These are phyloP conservation scores for Candida ipomoeae DNA, from an alignment of 805 yeast genomes.

Conservation along the genomic window DNA sequence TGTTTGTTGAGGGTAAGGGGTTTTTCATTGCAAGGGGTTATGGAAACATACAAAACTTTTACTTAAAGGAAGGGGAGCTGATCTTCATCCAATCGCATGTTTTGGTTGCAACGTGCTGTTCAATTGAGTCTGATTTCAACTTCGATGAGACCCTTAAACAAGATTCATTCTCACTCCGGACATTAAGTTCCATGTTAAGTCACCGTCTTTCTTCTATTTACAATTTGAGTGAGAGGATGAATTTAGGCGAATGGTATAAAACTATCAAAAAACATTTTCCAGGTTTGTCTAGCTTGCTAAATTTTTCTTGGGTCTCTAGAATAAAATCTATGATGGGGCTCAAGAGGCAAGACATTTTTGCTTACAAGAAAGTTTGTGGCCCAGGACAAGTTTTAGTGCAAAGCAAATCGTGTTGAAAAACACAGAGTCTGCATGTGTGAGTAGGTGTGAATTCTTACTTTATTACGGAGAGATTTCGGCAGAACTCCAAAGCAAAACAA, in stretches of 20 bases:
- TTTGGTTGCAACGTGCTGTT: background rate
- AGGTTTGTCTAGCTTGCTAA: no score
- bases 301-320: background rate
- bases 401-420: background rate
- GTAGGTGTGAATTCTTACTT: background rate
- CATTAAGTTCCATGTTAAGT: background rate
- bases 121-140: background rate
- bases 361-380: background rate
- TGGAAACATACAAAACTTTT: constrained; percentile 3
- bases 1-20: constrained; percentile 7
- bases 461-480: background rate
- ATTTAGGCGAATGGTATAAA: background rate
- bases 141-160: background rate
- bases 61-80: constrained; percentile 5
- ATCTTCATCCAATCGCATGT: background rate
- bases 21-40: constrained; percentile 8
- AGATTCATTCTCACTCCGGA: background rate
- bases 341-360: no score
- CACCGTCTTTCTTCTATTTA: background rate
- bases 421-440: background rate
- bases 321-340: background rate
- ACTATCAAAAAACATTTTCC: background rate
- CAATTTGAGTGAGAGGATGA: background rate
- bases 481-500: background rate
- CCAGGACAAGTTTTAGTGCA: constrained; percentile 4